phyloP scores from a whole-genome alignment of 768 basidiomycete species.

The Podaxis carcinomalis region DNA sequence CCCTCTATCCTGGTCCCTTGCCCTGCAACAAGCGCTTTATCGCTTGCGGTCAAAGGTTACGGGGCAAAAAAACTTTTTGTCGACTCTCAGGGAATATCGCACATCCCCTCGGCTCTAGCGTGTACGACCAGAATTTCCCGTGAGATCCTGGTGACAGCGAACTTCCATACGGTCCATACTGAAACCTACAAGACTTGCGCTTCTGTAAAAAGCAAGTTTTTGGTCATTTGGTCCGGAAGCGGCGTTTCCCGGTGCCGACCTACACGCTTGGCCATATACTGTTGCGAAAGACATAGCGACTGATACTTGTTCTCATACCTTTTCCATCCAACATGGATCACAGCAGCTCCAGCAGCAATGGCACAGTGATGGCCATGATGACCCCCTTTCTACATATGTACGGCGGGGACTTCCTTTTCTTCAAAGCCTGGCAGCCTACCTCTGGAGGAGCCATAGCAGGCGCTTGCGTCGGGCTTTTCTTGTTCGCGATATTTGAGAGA shows the following conservation, averaged over 20 bases:
- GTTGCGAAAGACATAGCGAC: neutral
- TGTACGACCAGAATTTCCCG: too few relatives aligned
- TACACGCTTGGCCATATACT: neutral
- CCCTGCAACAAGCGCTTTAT: neutral
- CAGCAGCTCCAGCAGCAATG: slow-evolving; percentile 7
- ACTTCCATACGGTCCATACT: too few relatives aligned
- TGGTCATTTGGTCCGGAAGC: neutral
- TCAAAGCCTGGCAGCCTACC: slow-evolving; percentile 63
- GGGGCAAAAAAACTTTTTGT: neutral
- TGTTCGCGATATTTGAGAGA: slow-evolving; percentile 69
- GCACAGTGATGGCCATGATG: slow-evolving; percentile 36
- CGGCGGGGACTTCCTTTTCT: slow-evolving; percentile 59
- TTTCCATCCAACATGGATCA: neutral
- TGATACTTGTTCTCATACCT: neutral
- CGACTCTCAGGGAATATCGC: neutral
- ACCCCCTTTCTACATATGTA: slow-evolving; percentile 68
- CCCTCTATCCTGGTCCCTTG: neutral
- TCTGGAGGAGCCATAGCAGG: slow-evolving; percentile 70
- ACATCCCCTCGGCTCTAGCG: neutral
- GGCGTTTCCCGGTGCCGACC: neutral
- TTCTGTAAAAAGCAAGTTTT: too few relatives aligned
- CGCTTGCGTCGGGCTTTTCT: slow-evolving; percentile 65
- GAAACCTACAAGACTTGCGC: too few relatives aligned
- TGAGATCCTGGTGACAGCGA: too few relatives aligned
- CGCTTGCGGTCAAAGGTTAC: neutral